A percentile compares a stretch with the other conserved stretches of the same genome.
These are phyloP conservation scores for Rhizopus sp. DNA, from an alignment of 371 early-diverging fungal genomes.

Conservation along the genomic window DNA sequence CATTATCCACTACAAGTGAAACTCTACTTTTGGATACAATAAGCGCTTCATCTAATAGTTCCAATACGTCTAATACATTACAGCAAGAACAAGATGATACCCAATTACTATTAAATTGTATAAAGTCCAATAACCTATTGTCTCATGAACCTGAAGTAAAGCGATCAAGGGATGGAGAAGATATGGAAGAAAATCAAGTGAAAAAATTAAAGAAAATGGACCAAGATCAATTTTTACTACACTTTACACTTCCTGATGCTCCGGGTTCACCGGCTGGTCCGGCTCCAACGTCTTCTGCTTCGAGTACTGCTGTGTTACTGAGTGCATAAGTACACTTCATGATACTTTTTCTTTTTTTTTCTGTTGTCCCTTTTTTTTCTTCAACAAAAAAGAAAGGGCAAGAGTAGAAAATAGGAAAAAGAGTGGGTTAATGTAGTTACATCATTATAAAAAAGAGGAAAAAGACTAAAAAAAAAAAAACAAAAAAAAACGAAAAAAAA, in stretches of 20 bases:
- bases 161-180: slow-evolving; percentile 8
- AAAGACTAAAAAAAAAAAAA: too few species aligned
- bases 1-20: background rate
- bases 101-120: slow-evolving; percentile 2
- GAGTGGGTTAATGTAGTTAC: too few species aligned
- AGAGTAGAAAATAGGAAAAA: too few species aligned
- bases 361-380: too few species aligned
- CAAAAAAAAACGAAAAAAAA: too few species aligned
- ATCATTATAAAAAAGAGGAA: too few species aligned
- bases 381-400: too few species aligned
- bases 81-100: slow-evolving; percentile 11
- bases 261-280: slow-evolving; percentile 34
- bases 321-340: slow-evolving; percentile 19
- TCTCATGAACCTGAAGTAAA: slow-evolving; percentile 22
- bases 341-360: too few species aligned
- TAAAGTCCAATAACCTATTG: slow-evolving; percentile 8
- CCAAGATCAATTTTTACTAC: slow-evolving; percentile 10
- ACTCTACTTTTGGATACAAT: slow-evolving; percentile 12
- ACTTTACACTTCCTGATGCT: slow-evolving; percentile 17
- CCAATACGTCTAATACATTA: background rate
- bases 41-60: slow-evolving; percentile 2
- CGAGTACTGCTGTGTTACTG: slow-evolving; percentile 26
- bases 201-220: slow-evolving; percentile 6
- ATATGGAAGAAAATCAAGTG: background rate
- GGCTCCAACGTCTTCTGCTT: slow-evolving; percentile 17